A percentile compares a stretch with the other conserved stretches of the same genome.
phyloP scores from a whole-genome alignment of 768 basidiomycete species.

The Boletus pseudopeckii region DNA sequence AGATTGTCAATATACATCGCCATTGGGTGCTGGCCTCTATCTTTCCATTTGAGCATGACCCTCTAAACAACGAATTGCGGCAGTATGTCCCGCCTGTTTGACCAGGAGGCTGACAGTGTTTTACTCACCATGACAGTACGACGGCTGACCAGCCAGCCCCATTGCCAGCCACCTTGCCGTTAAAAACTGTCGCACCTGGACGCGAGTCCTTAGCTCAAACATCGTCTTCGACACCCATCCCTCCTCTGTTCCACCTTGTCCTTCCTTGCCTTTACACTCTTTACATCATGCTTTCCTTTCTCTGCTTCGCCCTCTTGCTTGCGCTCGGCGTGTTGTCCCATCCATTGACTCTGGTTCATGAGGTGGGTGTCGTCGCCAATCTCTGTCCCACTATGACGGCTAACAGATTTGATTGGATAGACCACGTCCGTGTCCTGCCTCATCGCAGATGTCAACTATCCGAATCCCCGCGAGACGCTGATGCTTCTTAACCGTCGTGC shows the following conservation, averaged over 20 bases:
- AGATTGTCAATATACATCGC: too few species aligned
- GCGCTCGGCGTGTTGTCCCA: constrained; percentile 16
- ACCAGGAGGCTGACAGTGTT: neutral
- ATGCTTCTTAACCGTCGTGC: constrained; percentile 21
- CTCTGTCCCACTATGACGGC: neutral
- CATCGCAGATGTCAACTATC: constrained; percentile 28
- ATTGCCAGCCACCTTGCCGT: constrained; percentile 11
- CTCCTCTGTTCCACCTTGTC: neutral
- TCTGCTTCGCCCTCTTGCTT: constrained; percentile 19
- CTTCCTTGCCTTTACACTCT: constrained; percentile 4
- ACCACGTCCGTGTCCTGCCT: constrained; percentile 16
- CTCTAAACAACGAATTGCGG: neutral
- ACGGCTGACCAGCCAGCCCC: constrained; percentile 9
- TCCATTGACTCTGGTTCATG: constrained; percentile 13
- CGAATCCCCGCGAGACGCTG: constrained; percentile 21
- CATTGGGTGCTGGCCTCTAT: neutral
- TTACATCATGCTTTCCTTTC: constrained; percentile 23
- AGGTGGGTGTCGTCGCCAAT: constrained; percentile 1
- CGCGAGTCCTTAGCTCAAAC: neutral
- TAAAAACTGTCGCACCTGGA: neutral
- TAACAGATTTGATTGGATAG: constrained; percentile 7
- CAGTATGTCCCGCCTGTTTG: neutral
- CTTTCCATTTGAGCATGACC: neutral
- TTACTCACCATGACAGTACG: neutral
- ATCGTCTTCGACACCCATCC: neutral